Percentiles rank a stretch among this genome's conserved stretches.
Conservation (phyloP, 495 filamentous ascomycete genomes). For the Penicillium canariense region DNA sequence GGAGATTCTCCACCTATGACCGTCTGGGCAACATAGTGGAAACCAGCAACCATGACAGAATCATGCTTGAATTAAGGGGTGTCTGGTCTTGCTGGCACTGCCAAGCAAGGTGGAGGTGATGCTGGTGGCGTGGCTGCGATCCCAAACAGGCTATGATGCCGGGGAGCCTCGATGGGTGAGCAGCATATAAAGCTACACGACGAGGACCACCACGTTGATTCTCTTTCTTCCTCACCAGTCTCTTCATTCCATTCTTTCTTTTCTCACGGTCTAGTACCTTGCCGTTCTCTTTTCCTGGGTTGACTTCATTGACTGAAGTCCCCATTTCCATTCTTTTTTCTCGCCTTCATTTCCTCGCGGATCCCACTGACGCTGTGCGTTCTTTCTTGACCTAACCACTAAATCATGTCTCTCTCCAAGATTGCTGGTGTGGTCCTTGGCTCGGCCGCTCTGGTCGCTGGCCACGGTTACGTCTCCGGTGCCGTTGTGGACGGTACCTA, state of each 20-base stretch:
- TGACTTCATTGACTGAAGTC: constrained; percentile 45
- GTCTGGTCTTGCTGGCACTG: constrained; percentile 18
- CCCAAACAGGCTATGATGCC: constrained; percentile 19
- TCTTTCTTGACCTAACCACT: constrained; percentile 15
- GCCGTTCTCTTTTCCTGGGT: constrained; percentile 37
- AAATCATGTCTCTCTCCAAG: constrained; percentile 41
- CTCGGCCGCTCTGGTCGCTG: constrained; percentile 52
- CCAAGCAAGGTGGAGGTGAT: constrained; percentile 15
- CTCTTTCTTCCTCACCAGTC: constrained; percentile 29
- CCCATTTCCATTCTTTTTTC: constrained; percentile 34
- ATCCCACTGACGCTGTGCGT: constrained; percentile 40
- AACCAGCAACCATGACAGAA: constrained; percentile 16
- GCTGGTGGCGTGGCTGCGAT: constrained; percentile 6
- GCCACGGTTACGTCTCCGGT: constrained; percentile 60
- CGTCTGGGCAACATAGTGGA: constrained; percentile 2
- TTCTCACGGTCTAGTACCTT: constrained; percentile 35
- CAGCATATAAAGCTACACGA: constrained; percentile 22
- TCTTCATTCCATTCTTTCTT: constrained; percentile 35
- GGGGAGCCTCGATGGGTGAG: background rate
- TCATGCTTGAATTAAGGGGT: constrained; percentile 25
- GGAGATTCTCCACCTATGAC: constrained; percentile 33
- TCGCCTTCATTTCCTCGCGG: constrained; percentile 18
- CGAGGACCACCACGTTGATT: constrained; percentile 1
- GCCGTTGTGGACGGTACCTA: constrained; percentile 58
- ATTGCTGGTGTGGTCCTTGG: constrained; percentile 47